Base-by-base conservation (phyloP, 1,139 yeast genomes). In the Arxiozyma slooffiae region DNA sequence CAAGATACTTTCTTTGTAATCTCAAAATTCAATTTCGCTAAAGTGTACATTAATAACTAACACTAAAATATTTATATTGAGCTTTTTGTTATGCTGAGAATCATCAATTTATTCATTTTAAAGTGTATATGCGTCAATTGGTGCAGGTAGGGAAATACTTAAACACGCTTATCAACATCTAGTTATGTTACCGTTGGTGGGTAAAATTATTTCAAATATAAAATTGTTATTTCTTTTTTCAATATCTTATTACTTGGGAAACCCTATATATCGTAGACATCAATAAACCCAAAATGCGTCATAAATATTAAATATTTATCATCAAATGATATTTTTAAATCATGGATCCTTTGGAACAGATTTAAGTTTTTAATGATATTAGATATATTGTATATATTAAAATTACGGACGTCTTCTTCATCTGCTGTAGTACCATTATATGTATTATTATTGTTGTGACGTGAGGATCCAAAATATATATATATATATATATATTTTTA, bases 11-110 rank as follows among this genome's bases (percentile, higher is more conserved):
- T 71, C 70, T 26, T 70, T 67, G 56, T 79, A 70, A 60, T 85
- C 84, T 94, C 95, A 88, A 7, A 88, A 70, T 60, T 86, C 94
- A 18, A 89, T 67, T 60, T 85, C 94, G 58, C 84, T 89, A 0
- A 89, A 85, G n/a, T 81, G 79, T 17, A 82, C 75, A 58, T 81
- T 84, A 37, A 87, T 73, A n/a, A n/a, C n/a, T 40, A 88, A 66
- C 5, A 84, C 72, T 48, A 71, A 67, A 38, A 73, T 55, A 11
- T 56, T 47, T 1, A 58, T 39, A 6, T 57, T 48, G 20, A 50
- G 49, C 21, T 51, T 47, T 5, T 21, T 14, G 16, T 16, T 44
- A 8, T 39, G 20, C 11, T 26, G 34, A 26, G 11, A 26, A 26
- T 26, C 11, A 20, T 38, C 37, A 8, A 24, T 26, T 41, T 16